Evolutionary conservation across 2,329 filamentous ascomycete species (phyloP), one percentile per base, ranked within the genome.

Genomic region (Penicillium sp.): DNA sequence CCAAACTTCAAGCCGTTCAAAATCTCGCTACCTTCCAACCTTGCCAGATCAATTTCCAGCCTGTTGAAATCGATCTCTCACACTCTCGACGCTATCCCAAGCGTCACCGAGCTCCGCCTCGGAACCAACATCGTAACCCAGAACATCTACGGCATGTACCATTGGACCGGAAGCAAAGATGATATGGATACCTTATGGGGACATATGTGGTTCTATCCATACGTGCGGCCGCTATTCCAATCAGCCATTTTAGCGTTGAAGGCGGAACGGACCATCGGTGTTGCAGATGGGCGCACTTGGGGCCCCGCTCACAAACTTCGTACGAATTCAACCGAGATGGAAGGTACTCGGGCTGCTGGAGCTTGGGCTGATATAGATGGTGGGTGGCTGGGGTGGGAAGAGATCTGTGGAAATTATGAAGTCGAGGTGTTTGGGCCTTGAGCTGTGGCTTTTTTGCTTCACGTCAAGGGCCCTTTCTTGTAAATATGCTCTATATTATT

Each of bases 171-270:
- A 5, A 44, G 45, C 3, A 55, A 58, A 35, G 44, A 48, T 16
- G 50, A 53, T 24, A 46, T 57, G 24, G 52, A 58, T 33, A 35
- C 53, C 31, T 38, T 58, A 18, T 58, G 54, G 51, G 39, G 25
- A 7, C 22, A 48, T n/a, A 28, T 49, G 18, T 53, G 54, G 51
- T 56, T 53, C 44, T 52, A 51, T 18, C 40, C 50, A 6, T 51
- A 47, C 14, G 36, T 45, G 2, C 45, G 48, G 18, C 31, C 48
- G 14, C 44, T 55, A 18, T 41, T 55, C 27, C 46, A 53, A 11
- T 44, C 46, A 1, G 46, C 41, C 3, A 11, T 51, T 6, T 22
- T 41, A 16, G 18, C 24, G 3, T 20, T 53, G 10, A 51, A 53
- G 14, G 40, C 44, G 9, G 44, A 38, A 7, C 43, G 43, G 22